Conservation (phyloP, 495 filamentous ascomycete genomes). For the Echria macrotheca region DNA sequence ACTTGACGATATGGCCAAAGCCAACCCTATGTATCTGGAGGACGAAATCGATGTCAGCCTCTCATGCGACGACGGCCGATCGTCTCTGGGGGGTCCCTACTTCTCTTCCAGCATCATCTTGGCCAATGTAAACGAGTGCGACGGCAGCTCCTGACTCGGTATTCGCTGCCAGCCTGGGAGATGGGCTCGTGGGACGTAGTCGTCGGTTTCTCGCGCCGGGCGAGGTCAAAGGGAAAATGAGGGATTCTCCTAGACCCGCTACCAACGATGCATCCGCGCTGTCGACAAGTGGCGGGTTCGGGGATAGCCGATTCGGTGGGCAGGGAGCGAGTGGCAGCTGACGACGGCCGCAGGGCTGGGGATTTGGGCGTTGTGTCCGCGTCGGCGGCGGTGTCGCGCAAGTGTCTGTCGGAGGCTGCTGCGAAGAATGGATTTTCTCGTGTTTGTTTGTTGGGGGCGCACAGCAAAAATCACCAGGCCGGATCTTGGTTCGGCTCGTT, state of each 20-base stretch:
- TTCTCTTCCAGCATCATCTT: constrained; percentile 78
- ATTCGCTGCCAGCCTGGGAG: constrained; percentile 20
- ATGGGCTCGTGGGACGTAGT: too few species aligned
- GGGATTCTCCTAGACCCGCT: constrained; percentile 2
- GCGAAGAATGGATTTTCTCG: too few species aligned
- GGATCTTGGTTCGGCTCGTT: too few species aligned
- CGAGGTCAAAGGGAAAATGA: constrained; percentile 9
- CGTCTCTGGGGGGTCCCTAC: constrained; percentile 47
- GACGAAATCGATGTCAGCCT: constrained; percentile 15
- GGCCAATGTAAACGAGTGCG: constrained; percentile 30
- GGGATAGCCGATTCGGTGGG: too few species aligned
- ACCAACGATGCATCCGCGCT: constrained; percentile 11
- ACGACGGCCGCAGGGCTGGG: too few species aligned
- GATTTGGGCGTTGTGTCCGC: too few species aligned
- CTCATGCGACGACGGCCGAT: constrained; percentile 3
- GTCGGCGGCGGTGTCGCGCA: too few species aligned
- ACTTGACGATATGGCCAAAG: constrained; percentile 83
- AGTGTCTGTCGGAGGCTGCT: too few species aligned
- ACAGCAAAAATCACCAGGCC: too few species aligned
- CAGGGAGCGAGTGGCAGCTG: too few species aligned
- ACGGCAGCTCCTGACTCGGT: constrained; percentile 19
- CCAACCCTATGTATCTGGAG: constrained; percentile 80
- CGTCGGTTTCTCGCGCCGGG: constrained; percentile 15
- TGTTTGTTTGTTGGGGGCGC: background rate
- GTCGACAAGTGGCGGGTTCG: background rate